Base-by-base conservation (phyloP, 352 stramenopile species). In the Phytopythium vexans region DNA sequence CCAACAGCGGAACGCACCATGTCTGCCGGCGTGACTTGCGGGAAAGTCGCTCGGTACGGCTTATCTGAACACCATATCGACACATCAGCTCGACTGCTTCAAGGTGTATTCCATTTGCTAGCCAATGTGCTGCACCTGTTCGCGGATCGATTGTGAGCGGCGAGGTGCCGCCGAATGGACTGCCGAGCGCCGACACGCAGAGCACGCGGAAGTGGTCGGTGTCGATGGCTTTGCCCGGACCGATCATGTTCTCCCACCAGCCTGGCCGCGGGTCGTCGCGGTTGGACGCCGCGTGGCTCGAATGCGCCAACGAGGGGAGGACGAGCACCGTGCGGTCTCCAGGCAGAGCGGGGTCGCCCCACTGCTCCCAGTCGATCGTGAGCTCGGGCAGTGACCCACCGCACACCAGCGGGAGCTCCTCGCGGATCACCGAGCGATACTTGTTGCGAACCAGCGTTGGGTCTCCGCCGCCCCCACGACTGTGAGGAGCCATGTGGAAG, bases 181-280 rank as follows among this genome's bases (percentile, higher is more conserved):
- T 94, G 38, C 87, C 87, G 42, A 96, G 74, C 14, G 89, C 80
- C 0, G 80, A 92, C 12, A 82, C 76, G 43, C 82, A 93, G 51
- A 95, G 92, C 33, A 96, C 86, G 39, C 82, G 83, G 51, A 94
- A 96, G 66, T 81, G 88, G 16, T 85, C 91, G 54, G 84, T 95
- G 67, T 93, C 91, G 65, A 95, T 92, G 53, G 78, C 78, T 44
- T 89, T 88, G 38, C 84, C 82, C 6, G 84, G 85, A 16, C 87
- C 87, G 32, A 96, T 78, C 74, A 95, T 90, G 63, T 92, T 88
- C 53, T 93, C 68, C 87, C 87, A 96, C 87, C 87, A 96, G 8
- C 85, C 87, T 0, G 84, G 80, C 11, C 84, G 70, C 7, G 82
- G 77, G 52, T 92, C 81, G 40, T 89, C 81, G 8, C 77, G 76